Percentiles rank a stretch among this genome's conserved stretches.
These are phyloP conservation scores for Petunia axillaris DNA, from an alignment of 257 asterid species.

Conservation along the genomic window DNA sequence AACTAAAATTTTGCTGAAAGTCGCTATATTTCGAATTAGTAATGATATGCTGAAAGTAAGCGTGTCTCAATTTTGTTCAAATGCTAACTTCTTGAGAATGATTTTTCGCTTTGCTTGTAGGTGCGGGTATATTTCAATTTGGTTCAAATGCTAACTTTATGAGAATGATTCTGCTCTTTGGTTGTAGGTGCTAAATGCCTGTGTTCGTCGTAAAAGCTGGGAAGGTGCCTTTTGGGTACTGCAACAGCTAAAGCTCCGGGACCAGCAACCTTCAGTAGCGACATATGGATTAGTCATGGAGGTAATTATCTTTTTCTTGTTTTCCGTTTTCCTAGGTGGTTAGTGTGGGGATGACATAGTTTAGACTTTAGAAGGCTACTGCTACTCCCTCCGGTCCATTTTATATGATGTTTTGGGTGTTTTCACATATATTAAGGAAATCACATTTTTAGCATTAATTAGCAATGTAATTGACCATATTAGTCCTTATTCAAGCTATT, in stretches of 20 bases:
- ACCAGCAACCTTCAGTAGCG: conserved; percentile 69
- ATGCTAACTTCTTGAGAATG: neutral
- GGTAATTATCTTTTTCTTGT: conserved; percentile 45
- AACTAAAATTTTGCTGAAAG: neutral
- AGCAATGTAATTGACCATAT: too few species aligned
- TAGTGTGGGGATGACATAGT: neutral
- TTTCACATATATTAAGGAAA: too few species aligned
- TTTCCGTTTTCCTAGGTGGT: neutral
- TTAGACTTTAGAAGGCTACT: conserved; percentile 3
- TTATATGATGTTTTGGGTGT: too few species aligned
- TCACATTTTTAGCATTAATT: too few species aligned
- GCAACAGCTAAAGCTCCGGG: conserved; percentile 68
- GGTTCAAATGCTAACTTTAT: conserved; percentile 7
- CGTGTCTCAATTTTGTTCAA: neutral
- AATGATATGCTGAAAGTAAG: neutral
- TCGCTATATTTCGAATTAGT: neutral
- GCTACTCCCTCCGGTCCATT: too few species aligned
- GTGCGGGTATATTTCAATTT: neutral
- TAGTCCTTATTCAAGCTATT: too few species aligned
- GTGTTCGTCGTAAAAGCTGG: conserved; percentile 82
- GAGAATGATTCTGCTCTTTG: conserved; percentile 16
- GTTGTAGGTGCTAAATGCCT: conserved; percentile 83
- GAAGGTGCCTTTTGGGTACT: conserved; percentile 99
- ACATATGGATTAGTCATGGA: conserved; percentile 96
- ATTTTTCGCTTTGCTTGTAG: conserved; percentile 11